Conservation (phyloP, 495 filamentous ascomycete species). For the Cenococcum geophilum region DNA sequence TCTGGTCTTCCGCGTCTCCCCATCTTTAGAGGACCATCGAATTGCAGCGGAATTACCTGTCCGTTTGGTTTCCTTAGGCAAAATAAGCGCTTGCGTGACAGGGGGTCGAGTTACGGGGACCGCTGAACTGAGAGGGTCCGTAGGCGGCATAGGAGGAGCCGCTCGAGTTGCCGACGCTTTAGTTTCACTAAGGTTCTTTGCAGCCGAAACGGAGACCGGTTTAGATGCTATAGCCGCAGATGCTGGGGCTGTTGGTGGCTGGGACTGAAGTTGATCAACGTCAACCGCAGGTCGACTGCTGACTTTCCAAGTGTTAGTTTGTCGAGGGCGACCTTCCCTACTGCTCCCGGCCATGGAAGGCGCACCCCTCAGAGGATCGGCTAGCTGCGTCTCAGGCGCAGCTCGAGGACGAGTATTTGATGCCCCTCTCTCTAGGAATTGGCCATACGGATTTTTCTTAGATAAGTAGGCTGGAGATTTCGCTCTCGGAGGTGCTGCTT, state of each 20-base stretch:
- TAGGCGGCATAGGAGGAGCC: conserved; percentile 12
- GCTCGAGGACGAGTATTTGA: background rate
- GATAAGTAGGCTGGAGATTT: conserved; percentile 25
- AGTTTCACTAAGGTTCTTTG: conserved; percentile 21
- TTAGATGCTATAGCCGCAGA: background rate
- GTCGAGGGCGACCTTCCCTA: conserved; percentile 21
- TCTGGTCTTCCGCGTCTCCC: background rate
- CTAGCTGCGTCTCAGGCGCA: conserved; percentile 1
- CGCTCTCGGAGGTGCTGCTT: background rate
- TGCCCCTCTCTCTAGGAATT: conserved; percentile 13
- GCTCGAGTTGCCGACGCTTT: conserved; percentile 13
- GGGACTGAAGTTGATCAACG: background rate
- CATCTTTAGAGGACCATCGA: background rate
- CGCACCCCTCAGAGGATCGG: background rate
- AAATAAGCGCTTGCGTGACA: background rate
- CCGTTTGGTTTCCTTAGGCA: background rate
- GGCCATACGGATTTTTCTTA: conserved; percentile 28
- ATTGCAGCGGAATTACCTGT: background rate
- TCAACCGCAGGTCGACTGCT: conserved; percentile 13
- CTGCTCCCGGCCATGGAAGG: conserved; percentile 23
- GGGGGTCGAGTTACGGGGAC: background rate
- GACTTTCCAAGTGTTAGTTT: conserved; percentile 16
- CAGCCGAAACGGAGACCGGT: conserved; percentile 14
- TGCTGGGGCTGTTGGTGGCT: background rate
- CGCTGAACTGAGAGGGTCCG: background rate